Evolutionary conservation across 257 asterid genomes (phyloP).

Genomic region (Phtheirospermum japonicum): DNA sequence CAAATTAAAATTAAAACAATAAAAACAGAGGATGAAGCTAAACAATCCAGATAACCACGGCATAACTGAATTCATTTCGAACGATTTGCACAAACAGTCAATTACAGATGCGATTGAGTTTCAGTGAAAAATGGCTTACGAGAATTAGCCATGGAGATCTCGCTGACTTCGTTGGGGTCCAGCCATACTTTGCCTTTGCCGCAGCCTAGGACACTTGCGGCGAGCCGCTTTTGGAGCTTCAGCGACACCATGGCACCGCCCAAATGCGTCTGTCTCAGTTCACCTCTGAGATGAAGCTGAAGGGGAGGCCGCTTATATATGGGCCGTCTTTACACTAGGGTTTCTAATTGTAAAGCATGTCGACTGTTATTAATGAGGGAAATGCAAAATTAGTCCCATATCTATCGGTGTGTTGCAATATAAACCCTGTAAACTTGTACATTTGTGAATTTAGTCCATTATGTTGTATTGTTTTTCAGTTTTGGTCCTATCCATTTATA

Average conservation of each 20-base stretch:
- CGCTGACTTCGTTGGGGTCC: background rate
- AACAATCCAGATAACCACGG: background rate
- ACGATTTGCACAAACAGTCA: background rate
- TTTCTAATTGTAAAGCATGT: too few relatives aligned
- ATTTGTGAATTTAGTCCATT: too few relatives aligned
- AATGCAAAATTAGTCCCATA: too few relatives aligned
- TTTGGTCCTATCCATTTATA: too few relatives aligned
- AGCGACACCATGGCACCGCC: slow-evolving; percentile 4
- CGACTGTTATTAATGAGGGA: too few relatives aligned
- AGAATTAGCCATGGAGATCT: slow-evolving; percentile 4
- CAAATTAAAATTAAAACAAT: background rate
- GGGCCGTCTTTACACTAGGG: background rate
- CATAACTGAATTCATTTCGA: background rate
- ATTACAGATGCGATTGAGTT: background rate
- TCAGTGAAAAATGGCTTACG: background rate
- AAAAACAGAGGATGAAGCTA: background rate
- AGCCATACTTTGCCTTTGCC: slow-evolving; percentile 9
- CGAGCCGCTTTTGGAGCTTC: slow-evolving; percentile 8
- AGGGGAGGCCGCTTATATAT: background rate
- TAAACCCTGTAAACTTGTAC: too few relatives aligned
- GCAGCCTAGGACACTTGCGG: slow-evolving; percentile 1
- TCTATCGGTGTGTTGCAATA: too few relatives aligned
- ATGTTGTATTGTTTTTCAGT: too few relatives aligned
- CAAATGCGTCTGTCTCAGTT: background rate
- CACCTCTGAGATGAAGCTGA: background rate